Evolutionary conservation across 1,284 basidiomycete species (phyloP).

Genomic region (Pseudozyma sp.): DNA sequence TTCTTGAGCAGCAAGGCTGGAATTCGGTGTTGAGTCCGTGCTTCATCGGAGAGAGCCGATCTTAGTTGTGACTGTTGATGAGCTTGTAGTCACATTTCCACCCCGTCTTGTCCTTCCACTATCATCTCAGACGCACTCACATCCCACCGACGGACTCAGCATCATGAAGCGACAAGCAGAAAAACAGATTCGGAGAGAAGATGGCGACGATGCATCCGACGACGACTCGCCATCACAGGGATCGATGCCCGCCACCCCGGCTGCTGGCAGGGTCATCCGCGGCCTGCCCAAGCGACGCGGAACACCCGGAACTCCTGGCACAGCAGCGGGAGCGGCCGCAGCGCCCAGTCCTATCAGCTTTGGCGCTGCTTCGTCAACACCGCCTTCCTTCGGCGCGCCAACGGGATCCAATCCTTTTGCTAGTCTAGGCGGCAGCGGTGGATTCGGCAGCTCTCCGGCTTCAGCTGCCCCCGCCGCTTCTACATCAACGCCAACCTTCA

Average conservation of each 20-base stretch:
- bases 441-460: constrained; percentile 21
- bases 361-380: constrained; percentile 13
- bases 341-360: constrained; percentile 14
- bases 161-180: constrained; percentile 52
- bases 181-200: constrained; percentile 45
- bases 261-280: constrained; percentile 39
- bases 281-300: constrained; percentile 38
- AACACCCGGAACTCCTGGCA: constrained; percentile 18
- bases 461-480: constrained; percentile 10
- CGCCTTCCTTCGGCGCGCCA: constrained; percentile 17
- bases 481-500: constrained; percentile 26
- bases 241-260: constrained; percentile 36
- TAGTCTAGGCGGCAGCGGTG: constrained; percentile 15
- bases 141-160: not conserved
- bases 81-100: constrained; percentile 6
- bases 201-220: constrained; percentile 41
- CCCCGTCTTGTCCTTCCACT: not conserved
- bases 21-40: constrained; percentile 20
- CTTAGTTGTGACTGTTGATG: not conserved
- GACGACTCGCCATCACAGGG: constrained; percentile 38
- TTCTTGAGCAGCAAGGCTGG: not conserved
- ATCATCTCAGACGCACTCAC: not conserved
- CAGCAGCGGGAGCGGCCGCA: constrained; percentile 14
- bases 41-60: not conserved
- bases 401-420: constrained; percentile 32